Evolutionary conservation across 192 early-diverging fungal species (phyloP).

Genomic region (Mortierella alpina): DNA sequence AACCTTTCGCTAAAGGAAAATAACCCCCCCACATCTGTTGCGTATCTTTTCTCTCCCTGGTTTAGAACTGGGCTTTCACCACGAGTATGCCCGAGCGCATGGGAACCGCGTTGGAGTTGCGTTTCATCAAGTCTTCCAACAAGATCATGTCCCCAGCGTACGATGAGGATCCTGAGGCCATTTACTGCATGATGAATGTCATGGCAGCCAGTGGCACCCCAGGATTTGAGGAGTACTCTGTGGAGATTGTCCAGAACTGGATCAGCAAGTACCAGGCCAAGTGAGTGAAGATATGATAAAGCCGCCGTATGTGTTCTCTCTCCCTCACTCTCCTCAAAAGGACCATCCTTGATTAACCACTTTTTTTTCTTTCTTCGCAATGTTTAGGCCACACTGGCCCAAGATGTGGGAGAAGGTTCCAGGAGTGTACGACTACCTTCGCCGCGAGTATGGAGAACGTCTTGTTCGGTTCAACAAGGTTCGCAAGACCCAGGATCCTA

Average conservation of each 20-base stretch:
- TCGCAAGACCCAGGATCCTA: conserved; percentile 48
- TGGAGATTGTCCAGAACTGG: conserved; percentile 6
- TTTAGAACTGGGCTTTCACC: conserved; percentile 36
- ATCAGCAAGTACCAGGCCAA: conserved; percentile 34
- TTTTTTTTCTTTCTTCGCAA: conserved; percentile 3
- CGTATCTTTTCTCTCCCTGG: background rate
- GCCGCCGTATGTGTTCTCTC: background rate
- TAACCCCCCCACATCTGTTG: too few relatives aligned
- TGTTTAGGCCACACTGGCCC: conserved; percentile 44
- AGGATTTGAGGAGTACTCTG: conserved; percentile 37
- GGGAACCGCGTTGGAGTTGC: conserved; percentile 21
- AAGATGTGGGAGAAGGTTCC: conserved; percentile 42
- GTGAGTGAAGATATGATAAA: conserved; percentile 16
- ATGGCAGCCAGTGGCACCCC: conserved; percentile 21
- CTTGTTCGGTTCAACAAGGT: conserved; percentile 30
- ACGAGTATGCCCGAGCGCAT: conserved; percentile 16
- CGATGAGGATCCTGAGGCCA: conserved; percentile 33
- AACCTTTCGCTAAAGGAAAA: too few relatives aligned
- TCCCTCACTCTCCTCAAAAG: background rate
- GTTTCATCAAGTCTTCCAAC: conserved; percentile 41
- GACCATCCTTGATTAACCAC: background rate
- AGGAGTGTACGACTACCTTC: conserved; percentile 4
- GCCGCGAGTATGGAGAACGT: conserved; percentile 13
- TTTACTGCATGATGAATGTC: conserved; percentile 35
- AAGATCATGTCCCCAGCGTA: conserved; percentile 42